Evolutionary conservation across 2,329 filamentous ascomycete genomes (phyloP).

Genomic region (Dissoconium aciculare): DNA sequence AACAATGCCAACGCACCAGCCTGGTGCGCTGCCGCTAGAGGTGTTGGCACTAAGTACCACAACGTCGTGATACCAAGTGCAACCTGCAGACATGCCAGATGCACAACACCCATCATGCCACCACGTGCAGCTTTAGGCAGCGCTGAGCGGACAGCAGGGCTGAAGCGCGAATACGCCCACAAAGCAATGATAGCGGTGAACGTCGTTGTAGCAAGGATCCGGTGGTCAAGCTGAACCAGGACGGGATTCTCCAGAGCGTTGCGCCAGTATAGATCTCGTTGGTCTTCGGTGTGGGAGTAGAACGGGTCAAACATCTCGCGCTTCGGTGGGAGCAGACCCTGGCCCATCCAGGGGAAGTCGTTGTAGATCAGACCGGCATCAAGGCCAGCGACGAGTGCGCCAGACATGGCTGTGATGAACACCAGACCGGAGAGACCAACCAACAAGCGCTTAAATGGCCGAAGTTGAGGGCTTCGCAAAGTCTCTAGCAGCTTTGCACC

Average conservation of each 20-base stretch:
- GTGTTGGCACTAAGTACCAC: slow-evolving; percentile 82
- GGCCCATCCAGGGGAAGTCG: slow-evolving; percentile 91
- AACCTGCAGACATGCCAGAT: slow-evolving; percentile 69
- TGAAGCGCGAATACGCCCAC: slow-evolving; percentile 63
- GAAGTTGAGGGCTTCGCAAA: slow-evolving; percentile 53
- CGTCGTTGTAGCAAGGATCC: slow-evolving; percentile 77
- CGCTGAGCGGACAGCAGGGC: slow-evolving; percentile 44
- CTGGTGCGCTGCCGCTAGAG: slow-evolving; percentile 80
- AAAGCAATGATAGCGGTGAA: slow-evolving; percentile 68
- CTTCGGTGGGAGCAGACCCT: slow-evolving; percentile 63
- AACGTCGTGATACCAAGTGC: slow-evolving; percentile 78
- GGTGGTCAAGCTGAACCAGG: slow-evolving; percentile 88
- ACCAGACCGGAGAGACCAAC: slow-evolving; percentile 58
- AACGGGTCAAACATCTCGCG: slow-evolving; percentile 72
- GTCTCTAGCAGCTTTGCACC: slow-evolving; percentile 39
- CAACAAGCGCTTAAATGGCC: slow-evolving; percentile 57
- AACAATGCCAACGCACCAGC: slow-evolving; percentile 75
- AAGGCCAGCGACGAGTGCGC: slow-evolving; percentile 81
- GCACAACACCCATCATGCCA: slow-evolving; percentile 65
- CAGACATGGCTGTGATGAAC: slow-evolving; percentile 84
- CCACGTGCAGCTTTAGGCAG: slow-evolving; percentile 48
- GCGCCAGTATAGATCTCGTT: slow-evolving; percentile 82
- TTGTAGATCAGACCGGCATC: slow-evolving; percentile 98
- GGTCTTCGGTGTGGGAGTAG: slow-evolving; percentile 66
- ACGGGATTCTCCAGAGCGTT: slow-evolving; percentile 97